phyloP scores from a whole-genome alignment of 2,329 filamentous ascomycete genomes.

The Epichloe sibirici region DNA sequence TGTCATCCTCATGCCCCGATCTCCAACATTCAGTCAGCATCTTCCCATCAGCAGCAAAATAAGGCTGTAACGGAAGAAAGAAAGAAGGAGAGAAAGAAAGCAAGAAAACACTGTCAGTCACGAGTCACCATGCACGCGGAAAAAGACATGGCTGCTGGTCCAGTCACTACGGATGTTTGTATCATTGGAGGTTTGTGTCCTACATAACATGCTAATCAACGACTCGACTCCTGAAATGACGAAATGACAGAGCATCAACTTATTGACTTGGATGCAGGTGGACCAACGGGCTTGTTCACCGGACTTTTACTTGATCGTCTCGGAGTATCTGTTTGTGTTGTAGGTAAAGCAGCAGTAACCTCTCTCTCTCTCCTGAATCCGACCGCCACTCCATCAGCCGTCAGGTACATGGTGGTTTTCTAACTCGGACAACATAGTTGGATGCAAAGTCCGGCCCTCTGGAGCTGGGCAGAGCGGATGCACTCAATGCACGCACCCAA shows the following conservation, averaged over 20 bases:
- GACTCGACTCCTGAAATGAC: too few species aligned
- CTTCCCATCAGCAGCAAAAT: too few species aligned
- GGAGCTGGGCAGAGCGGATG: slow-evolving; percentile 32
- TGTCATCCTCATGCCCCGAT: not conserved
- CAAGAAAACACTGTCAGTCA: not conserved
- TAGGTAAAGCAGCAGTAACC: slow-evolving; percentile 16
- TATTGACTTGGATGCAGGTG: slow-evolving; percentile 14
- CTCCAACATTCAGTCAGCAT: not conserved
- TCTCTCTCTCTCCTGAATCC: not conserved
- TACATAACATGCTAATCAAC: too few species aligned
- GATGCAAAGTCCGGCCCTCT: slow-evolving; percentile 27
- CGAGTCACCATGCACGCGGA: slow-evolving; percentile 5
- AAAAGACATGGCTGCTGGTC: not conserved
- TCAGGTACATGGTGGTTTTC: not conserved
- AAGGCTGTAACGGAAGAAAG: too few species aligned
- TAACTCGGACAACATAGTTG: slow-evolving; percentile 16
- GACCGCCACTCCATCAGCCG: too few species aligned
- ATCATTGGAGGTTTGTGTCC: slow-evolving; percentile 23
- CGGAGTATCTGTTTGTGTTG: slow-evolving; percentile 27
- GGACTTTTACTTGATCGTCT: slow-evolving; percentile 30
- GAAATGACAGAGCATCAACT: too few species aligned
- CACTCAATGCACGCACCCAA: slow-evolving; percentile 35
- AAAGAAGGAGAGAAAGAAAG: too few species aligned
- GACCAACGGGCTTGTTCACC: slow-evolving; percentile 33
- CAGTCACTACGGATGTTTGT: slow-evolving; percentile 19